Percentiles rank a stretch among this genome's conserved stretches.
These are phyloP conservation scores for Begonia masoniana DNA, from an alignment of 306 rosid genomes.

Conservation along the genomic window DNA sequence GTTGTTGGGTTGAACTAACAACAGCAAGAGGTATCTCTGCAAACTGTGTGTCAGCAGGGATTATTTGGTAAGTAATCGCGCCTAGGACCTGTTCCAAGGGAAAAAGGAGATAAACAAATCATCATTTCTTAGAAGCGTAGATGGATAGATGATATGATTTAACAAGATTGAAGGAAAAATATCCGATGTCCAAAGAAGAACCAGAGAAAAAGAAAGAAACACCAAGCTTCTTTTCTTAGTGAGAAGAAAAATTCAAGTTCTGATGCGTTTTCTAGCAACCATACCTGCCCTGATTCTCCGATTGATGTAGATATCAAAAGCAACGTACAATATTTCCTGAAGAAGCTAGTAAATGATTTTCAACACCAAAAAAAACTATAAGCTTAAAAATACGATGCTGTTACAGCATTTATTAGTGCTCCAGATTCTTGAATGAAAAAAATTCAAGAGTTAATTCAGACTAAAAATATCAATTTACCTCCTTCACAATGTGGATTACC, in stretches of 20 bases:
- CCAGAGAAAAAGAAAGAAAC: background rate
- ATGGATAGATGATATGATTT: background rate
- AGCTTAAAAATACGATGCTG: background rate
- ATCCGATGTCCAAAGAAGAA: no score
- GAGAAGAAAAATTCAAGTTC: no score
- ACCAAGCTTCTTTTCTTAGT: background rate
- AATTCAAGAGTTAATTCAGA: background rate
- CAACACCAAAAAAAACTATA: background rate
- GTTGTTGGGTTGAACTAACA: slow-evolving; percentile 45
- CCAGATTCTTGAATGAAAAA: background rate
- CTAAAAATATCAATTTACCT: slow-evolving; percentile 13
- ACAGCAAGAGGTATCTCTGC: slow-evolving; percentile 96
- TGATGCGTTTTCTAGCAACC: background rate
- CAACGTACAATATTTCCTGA: slow-evolving; percentile 83
- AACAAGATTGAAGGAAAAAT: no score
- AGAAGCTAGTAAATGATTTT: slow-evolving; percentile 7
- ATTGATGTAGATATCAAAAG: slow-evolving; percentile 33
- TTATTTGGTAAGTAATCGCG: slow-evolving; percentile 75
- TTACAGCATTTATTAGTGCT: background rate
- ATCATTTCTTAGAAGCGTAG: background rate
- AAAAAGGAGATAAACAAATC: background rate
- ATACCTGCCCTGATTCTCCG: slow-evolving; percentile 40
- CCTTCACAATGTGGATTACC: slow-evolving; percentile 8
- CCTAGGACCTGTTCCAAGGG: slow-evolving; percentile 49
- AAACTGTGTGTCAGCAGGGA: slow-evolving; percentile 76